Evolutionary conservation across 805 yeast genomes (phyloP).

Genomic region (Starmera amethionina): DNA sequence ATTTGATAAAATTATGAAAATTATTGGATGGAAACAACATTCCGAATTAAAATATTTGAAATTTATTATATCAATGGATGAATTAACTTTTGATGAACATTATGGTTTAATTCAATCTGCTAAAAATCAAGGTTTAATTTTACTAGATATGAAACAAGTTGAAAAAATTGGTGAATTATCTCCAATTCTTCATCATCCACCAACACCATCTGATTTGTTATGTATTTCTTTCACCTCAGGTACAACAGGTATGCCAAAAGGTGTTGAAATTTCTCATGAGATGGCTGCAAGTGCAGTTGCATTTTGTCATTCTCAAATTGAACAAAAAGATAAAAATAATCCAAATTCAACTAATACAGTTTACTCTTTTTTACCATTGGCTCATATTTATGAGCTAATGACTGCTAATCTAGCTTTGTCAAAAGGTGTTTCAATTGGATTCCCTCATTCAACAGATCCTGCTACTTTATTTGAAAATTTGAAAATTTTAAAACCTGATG

Average conservation of each 20-base stretch:
- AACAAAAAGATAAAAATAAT: neutral
- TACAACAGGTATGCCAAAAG: constrained; percentile 59
- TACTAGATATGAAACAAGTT: constrained; percentile 26
- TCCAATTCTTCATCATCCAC: constrained; percentile 21
- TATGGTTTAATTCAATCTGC: constrained; percentile 12
- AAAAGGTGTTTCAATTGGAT: constrained; percentile 34
- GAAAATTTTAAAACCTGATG: constrained; percentile 33
- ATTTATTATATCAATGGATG: constrained; percentile 39
- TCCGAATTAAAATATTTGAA: constrained; percentile 23
- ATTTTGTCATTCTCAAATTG: constrained; percentile 6
- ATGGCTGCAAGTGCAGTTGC: constrained; percentile 31
- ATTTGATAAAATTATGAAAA: constrained; percentile 30
- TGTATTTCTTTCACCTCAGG: constrained; percentile 60
- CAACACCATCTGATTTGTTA: constrained; percentile 29
- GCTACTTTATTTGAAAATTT: constrained; percentile 41
- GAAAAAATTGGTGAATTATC: constrained; percentile 25
- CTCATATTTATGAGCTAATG: constrained; percentile 50
- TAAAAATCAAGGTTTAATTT: constrained; percentile 17
- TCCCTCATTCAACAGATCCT: constrained; percentile 35
- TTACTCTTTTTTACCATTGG: constrained; percentile 39
- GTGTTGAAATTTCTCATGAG: constrained; percentile 40
- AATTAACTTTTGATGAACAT: constrained; percentile 20
- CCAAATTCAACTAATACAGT: constrained; percentile 3
- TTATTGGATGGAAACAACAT: constrained; percentile 31
- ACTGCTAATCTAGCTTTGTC: constrained; percentile 21